Evolutionary conservation across 805 yeast species (phyloP).

Genomic region (Pichia nanzhaoensis): DNA sequence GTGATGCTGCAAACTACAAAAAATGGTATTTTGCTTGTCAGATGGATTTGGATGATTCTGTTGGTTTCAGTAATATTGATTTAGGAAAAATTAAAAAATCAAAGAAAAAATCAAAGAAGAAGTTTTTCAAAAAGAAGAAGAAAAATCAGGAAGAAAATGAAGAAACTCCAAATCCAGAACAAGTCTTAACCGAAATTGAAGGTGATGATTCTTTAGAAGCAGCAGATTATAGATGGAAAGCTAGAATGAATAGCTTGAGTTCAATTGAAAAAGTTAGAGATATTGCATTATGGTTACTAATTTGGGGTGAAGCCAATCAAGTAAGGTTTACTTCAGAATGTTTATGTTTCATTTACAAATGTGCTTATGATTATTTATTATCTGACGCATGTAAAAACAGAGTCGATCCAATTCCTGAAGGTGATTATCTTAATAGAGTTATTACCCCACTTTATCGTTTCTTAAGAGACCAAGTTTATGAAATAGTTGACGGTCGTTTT

Average conservation of each 20-base stretch:
- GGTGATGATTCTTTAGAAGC: conserved; percentile 84
- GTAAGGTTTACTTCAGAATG: conserved; percentile 90
- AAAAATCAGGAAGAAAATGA: conserved; percentile 71
- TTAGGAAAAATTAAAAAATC: conserved; percentile 70
- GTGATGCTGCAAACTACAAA: conserved; percentile 77
- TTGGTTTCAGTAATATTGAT: conserved; percentile 77
- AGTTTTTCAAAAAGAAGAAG: conserved; percentile 29
- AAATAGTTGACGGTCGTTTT: conserved; percentile 72
- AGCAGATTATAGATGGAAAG: conserved; percentile 77
- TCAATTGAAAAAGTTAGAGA: conserved; percentile 81
- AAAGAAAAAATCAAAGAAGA: conserved; percentile 72
- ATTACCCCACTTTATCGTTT: conserved; percentile 85
- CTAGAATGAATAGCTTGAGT: conserved; percentile 62
- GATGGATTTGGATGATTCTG: conserved; percentile 75
- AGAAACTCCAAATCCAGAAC: conserved; percentile 59
- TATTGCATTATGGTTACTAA: conserved; percentile 62
- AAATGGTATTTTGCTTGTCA: conserved; percentile 90
- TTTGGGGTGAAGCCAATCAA: conserved; percentile 92
- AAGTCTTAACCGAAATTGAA: conserved; percentile 55
- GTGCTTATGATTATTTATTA: conserved; percentile 82
- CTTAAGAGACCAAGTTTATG: conserved; percentile 76
- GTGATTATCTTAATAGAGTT: conserved; percentile 86
- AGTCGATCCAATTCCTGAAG: conserved; percentile 76
- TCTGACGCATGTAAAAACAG: conserved; percentile 90
- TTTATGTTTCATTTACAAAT: conserved; percentile 90